These are phyloP conservation scores for Camellia lanceoleosa DNA, from an alignment of 148 eudicot species.

Conservation along the genomic window DNA sequence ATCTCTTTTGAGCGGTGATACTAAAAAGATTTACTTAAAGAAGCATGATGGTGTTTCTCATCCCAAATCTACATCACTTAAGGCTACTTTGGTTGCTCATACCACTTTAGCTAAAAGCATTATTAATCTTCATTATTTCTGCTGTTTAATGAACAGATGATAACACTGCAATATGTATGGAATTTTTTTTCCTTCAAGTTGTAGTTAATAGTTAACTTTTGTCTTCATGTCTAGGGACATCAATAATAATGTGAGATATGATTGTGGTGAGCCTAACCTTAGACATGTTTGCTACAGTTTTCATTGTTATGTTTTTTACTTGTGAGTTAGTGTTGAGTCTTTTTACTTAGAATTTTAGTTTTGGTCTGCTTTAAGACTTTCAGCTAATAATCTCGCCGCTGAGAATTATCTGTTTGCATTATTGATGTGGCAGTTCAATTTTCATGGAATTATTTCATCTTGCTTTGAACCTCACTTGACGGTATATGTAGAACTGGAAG, in stretches of 20 bases:
- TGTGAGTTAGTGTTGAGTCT: not conserved
- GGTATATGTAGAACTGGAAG: conserved; percentile 93
- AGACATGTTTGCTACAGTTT: not conserved
- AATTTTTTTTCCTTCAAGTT: conserved; percentile 87
- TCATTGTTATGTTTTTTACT: not conserved
- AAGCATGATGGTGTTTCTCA: not conserved
- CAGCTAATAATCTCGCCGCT: conserved; percentile 17
- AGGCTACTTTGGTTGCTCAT: not conserved
- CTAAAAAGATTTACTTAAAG: not conserved
- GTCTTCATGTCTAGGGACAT: not conserved
- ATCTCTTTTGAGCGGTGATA: not conserved
- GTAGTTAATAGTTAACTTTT: conserved; percentile 43
- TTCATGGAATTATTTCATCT: conserved; percentile 91
- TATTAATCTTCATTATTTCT: not conserved
- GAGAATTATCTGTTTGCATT: conserved; percentile 17
- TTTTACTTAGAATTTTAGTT: not conserved
- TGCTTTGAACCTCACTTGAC: conserved; percentile 93
- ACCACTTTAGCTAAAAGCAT: not conserved
- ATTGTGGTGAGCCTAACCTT: not conserved
- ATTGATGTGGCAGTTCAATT: conserved; percentile 77
- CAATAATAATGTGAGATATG: not conserved
- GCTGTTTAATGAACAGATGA: not conserved
- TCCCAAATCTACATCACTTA: conserved; percentile 6
- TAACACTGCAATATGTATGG: not conserved
- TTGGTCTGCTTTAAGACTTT: conserved; percentile 3